Conservation (phyloP, 768 basidiomycete genomes). For the Trametes maxima region DNA sequence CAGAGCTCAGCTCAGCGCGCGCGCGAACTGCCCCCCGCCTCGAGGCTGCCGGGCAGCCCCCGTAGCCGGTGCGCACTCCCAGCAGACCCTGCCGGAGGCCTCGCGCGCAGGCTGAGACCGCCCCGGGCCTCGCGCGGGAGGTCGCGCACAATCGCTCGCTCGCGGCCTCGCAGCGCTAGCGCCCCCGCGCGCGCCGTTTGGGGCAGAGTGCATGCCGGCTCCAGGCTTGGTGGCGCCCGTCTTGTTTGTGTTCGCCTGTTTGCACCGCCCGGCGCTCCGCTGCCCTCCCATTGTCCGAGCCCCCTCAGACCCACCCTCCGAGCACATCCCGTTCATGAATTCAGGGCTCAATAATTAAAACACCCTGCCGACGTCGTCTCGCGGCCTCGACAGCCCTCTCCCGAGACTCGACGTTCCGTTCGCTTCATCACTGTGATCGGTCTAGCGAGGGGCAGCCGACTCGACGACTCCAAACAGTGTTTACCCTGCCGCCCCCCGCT, state of each 20-base stretch:
- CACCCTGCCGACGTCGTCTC: neutral
- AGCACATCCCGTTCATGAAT: neutral
- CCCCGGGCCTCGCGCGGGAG: no score
- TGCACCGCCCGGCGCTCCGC: neutral
- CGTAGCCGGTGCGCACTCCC: no score
- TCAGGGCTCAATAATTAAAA: neutral
- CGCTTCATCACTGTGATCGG: neutral
- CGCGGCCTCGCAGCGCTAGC: no score
- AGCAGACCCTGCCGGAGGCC: no score
- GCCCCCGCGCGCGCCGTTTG: neutral
- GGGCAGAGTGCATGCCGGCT: slow-evolving; percentile 1
- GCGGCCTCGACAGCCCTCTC: neutral
- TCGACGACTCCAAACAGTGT: neutral
- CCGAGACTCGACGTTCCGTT: no score
- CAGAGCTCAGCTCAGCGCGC: slow-evolving; percentile 5
- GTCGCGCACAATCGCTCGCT: no score
- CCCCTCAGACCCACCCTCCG: neutral
- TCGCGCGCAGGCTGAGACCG: no score
- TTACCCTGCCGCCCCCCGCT: neutral
- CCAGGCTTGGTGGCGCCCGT: slow-evolving; percentile 12
- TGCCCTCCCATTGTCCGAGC: slow-evolving; percentile 5
- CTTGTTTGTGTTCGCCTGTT: slow-evolving; percentile 15
- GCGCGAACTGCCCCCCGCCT: slow-evolving; percentile 5
- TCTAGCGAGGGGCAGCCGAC: neutral
- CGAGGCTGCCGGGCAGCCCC: slow-evolving; percentile 10